These are phyloP conservation scores for Daldinia loculata DNA, from an alignment of 495 filamentous ascomycete genomes.

Conservation along the genomic window DNA sequence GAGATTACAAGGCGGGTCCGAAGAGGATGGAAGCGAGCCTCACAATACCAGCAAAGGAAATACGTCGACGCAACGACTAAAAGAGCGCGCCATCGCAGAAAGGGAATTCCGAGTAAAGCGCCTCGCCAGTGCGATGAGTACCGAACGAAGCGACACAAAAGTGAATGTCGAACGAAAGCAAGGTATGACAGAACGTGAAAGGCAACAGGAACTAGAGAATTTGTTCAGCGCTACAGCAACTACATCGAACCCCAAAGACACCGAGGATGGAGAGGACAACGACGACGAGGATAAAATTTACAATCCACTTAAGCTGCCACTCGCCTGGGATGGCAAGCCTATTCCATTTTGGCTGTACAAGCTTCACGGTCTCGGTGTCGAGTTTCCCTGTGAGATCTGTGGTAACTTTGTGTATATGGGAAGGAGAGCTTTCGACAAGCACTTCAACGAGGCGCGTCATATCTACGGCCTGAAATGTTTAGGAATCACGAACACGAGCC, in stretches of 20 bases:
- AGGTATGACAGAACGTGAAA: slow-evolving; percentile 94
- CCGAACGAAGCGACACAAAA: slow-evolving; percentile 81
- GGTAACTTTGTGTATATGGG: slow-evolving; percentile 99
- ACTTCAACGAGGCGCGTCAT: slow-evolving; percentile 93
- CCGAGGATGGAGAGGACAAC: slow-evolving; percentile 63
- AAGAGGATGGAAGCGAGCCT: slow-evolving; percentile 27
- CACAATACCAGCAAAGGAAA: slow-evolving; percentile 44
- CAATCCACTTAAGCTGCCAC: slow-evolving; percentile 93
- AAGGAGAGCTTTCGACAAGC: slow-evolving; percentile 94
- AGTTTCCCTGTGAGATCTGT: slow-evolving; percentile 95
- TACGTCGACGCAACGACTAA: slow-evolving; percentile 65
- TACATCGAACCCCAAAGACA: slow-evolving; percentile 58
- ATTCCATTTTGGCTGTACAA: slow-evolving; percentile 99
- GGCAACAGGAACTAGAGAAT: slow-evolving; percentile 90
- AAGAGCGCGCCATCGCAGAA: slow-evolving; percentile 90
- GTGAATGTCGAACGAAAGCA: slow-evolving; percentile 94
- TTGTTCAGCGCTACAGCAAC: slow-evolving; percentile 66
- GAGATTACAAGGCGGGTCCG: slow-evolving; percentile 39
- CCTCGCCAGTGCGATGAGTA: slow-evolving; percentile 76
- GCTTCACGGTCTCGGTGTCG: slow-evolving; percentile 91
- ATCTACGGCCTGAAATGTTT: slow-evolving; percentile 92
- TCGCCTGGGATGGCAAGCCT: slow-evolving; percentile 98
- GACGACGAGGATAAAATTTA: slow-evolving; percentile 88
- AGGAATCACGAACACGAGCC: slow-evolving; percentile 88
- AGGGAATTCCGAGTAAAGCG: slow-evolving; percentile 84